A percentile compares a stretch with the other conserved stretches of the same genome.
These are phyloP conservation scores for Parascedosporium putredinis DNA, from an alignment of 2,329 filamentous ascomycete species.

Conservation along the genomic window DNA sequence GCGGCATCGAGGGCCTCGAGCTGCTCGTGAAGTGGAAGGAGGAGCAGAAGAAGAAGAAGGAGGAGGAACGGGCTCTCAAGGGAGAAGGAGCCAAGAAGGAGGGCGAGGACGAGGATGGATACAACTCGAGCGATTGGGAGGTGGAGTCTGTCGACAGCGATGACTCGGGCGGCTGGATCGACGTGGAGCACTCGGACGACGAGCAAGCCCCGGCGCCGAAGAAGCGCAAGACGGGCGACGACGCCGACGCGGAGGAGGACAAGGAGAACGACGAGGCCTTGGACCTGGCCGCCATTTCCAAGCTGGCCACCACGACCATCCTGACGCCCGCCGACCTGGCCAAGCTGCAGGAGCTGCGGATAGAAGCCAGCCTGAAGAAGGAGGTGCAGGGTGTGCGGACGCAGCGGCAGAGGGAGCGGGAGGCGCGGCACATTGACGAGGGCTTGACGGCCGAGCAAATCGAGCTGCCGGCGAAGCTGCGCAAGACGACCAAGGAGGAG, in stretches of 20 bases:
- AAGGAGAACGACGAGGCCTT: slow-evolving; percentile 27
- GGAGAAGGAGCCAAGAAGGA: slow-evolving; percentile 52
- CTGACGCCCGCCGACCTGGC: slow-evolving; percentile 93
- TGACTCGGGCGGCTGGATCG: slow-evolving; percentile 85
- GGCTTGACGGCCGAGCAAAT: slow-evolving; percentile 85
- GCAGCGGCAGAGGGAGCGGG: slow-evolving; percentile 35
- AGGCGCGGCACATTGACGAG: slow-evolving; percentile 68
- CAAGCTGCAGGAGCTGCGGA: slow-evolving; percentile 81
- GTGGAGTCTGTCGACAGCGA: slow-evolving; percentile 48
- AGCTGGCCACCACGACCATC: slow-evolving; percentile 83
- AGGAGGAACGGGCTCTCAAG: slow-evolving; percentile 56
- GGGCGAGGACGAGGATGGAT: slow-evolving; percentile 50
- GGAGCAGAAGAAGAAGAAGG: slow-evolving; percentile 68
- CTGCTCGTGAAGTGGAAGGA: slow-evolving; percentile 89
- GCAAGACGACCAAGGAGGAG: slow-evolving; percentile 84
- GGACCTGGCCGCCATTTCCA: slow-evolving; percentile 46
- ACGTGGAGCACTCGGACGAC: slow-evolving; percentile 75
- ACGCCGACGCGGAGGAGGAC: slow-evolving; percentile 32
- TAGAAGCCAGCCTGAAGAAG: slow-evolving; percentile 61
- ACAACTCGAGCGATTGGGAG: slow-evolving; percentile 49
- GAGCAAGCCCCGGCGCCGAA: slow-evolving; percentile 58
- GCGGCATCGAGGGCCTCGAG: slow-evolving; percentile 85
- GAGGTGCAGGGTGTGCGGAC: slow-evolving; percentile 29
- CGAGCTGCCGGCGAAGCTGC: slow-evolving; percentile 70
- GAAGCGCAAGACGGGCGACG: slow-evolving; percentile 25